phyloP scores from a whole-genome alignment of 371 early-diverging fungal genomes.

The Apophysomyces ossiformis region DNA sequence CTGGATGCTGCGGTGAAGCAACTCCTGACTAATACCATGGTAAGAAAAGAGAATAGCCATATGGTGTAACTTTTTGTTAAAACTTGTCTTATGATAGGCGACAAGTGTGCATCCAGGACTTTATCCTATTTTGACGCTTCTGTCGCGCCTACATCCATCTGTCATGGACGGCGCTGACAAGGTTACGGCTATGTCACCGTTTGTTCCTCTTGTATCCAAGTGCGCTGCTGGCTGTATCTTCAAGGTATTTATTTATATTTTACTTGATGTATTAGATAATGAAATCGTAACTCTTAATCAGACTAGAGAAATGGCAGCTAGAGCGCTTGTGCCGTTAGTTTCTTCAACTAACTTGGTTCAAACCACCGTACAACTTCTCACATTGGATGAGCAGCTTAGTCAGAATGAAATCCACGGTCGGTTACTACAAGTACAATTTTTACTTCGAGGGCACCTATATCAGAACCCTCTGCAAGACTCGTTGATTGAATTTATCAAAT shows the following conservation, averaged over 20 bases:
- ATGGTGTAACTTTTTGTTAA: constrained; percentile 1
- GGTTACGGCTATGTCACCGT: constrained; percentile 59
- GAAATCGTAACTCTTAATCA: constrained; percentile 12
- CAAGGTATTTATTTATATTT: constrained; percentile 44
- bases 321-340: constrained; percentile 79
- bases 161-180: constrained; percentile 53
- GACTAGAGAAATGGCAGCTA: constrained; percentile 87
- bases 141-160: constrained; percentile 82
- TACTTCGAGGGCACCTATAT: constrained; percentile 67
- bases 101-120: constrained; percentile 76
- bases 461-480: constrained; percentile 31
- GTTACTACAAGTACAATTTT: constrained; percentile 64
- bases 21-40: constrained; percentile 41
- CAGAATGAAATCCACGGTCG: constrained; percentile 78
- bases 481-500: constrained; percentile 41
- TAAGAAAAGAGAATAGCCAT: constrained; percentile 12
- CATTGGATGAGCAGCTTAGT: constrained; percentile 21
- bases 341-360: constrained; percentile 51
- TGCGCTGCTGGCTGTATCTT: constrained; percentile 78
- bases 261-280: not conserved
- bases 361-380: constrained; percentile 36
- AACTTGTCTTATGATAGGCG: constrained; percentile 15
- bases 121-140: constrained; percentile 76
- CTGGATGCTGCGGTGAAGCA: constrained; percentile 71
- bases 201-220: constrained; percentile 73